Base-by-base conservation (phyloP, 1,284 basidiomycete genomes). In the Meira miltonrushii region DNA sequence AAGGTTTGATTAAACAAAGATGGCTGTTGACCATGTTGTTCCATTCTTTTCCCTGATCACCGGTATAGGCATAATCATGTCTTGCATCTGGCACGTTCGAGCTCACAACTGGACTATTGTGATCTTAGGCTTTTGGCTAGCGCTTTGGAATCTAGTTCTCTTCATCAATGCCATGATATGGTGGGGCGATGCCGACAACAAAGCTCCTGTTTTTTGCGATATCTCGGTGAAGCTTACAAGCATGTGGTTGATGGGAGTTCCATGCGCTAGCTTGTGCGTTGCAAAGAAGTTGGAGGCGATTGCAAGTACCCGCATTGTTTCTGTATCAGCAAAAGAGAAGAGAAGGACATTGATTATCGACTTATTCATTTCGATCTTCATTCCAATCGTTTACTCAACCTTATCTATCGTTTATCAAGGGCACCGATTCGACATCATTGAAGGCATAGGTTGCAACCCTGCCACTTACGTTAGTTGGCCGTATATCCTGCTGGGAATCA, bases 341-440 rank as follows among this genome's bases (percentile, higher is more conserved):
- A n/a, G 46, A 13, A 48, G 23, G 21, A 12, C 5, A 25, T 48
- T 48, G 23, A 8, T 5, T 13, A 5, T 23, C 5, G 46, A 48
- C 21, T 25, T 48, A 13, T 13, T 23, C 25, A 25, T 48, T 17
- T n/a, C 17, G 7, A 5, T 48, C 13, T 8, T 48, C 6, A 23
- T 48, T 48, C 46, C 46, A 5, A 12, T 48, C 25, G 5, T 48
- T n/a, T 48, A 48, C 12, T n/a, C 46, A 13, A 25, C 23, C 46
- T 23, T 48, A 13, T 48, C 46, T 2, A 23, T 48, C 13, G 21
- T 48, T 17, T 48, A 48, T 48, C 46, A 48, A 48, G 46, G 46
- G 23, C 46, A 48, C 23, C 46, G 46, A 48, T 48, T 48, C 21
- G 23, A 23, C 23, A 48, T 23, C 8, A 23, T 13, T 48, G 46